Conservation (phyloP, 2,329 filamentous ascomycete genomes). For the Volutella citrinella region DNA sequence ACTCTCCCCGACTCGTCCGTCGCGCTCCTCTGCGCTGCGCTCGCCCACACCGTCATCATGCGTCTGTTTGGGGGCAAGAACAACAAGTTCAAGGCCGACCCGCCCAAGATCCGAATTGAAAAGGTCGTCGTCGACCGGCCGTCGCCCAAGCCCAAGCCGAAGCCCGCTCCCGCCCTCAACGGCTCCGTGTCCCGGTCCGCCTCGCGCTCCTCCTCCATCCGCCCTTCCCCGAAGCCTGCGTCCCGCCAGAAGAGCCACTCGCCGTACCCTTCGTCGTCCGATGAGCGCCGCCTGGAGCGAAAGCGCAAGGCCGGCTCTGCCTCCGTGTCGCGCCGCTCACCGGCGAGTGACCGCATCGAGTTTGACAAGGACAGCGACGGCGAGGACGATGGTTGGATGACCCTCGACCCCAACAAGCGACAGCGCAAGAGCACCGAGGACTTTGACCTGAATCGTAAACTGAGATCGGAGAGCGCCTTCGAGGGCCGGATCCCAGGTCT, state of each 20-base stretch:
- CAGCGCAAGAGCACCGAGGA: constrained; percentile 41
- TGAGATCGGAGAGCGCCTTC: constrained; percentile 46
- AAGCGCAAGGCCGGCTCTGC: constrained; percentile 47
- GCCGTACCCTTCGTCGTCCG: constrained; percentile 39
- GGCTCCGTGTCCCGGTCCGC: constrained; percentile 29
- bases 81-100: constrained; percentile 50
- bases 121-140: constrained; percentile 45
- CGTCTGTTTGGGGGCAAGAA: constrained; percentile 41
- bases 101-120: constrained; percentile 50
- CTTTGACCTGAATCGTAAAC: constrained; percentile 45
- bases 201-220: constrained; percentile 28
- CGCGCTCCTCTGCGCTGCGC: constrained; percentile 10
- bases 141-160: constrained; percentile 35
- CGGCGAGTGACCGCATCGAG: constrained; percentile 46
- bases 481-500: constrained; percentile 40
- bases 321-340: constrained; percentile 37
- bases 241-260: constrained; percentile 40
- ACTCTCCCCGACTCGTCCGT: constrained; percentile 9
- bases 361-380: constrained; percentile 51
- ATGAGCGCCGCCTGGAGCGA: constrained; percentile 36
- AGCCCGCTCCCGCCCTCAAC: constrained; percentile 29
- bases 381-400: constrained; percentile 52
- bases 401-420: constrained; percentile 46
- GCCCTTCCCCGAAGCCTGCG: constrained; percentile 39
- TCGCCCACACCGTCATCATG: too few relatives aligned